Evolutionary conservation across 2,329 filamentous ascomycete genomes (phyloP).

Genomic region (Basipetospora chlamydospora): DNA sequence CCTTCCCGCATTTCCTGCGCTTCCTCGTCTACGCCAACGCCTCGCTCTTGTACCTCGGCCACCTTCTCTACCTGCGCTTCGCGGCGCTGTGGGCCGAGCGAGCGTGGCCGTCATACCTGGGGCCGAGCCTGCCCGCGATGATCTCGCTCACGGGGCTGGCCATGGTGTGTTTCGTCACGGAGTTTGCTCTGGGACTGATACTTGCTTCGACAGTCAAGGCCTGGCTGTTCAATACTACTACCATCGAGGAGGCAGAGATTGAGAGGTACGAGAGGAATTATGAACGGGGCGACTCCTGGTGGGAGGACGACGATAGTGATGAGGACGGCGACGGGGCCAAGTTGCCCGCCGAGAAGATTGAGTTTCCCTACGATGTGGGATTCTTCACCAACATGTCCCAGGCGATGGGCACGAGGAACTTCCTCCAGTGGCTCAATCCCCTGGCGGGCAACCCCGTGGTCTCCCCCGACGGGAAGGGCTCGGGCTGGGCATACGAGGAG

Average conservation of each 20-base stretch:
- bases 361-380: conserved; percentile 73
- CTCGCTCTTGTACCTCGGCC: conserved; percentile 46
- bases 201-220: conserved; percentile 46
- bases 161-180: conserved; percentile 41
- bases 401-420: conserved; percentile 57
- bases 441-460: conserved; percentile 38
- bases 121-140: conserved; percentile 47
- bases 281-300: conserved; percentile 29
- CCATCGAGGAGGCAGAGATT: conserved; percentile 68
- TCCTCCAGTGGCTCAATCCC: conserved; percentile 55
- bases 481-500: conserved; percentile 51
- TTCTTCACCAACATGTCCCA: conserved; percentile 60
- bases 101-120: conserved; percentile 59
- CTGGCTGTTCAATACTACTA: conserved; percentile 57
- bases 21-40: conserved; percentile 58
- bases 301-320: conserved; percentile 21
- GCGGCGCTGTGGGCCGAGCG: conserved; percentile 47
- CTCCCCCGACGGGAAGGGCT: conserved; percentile 21
- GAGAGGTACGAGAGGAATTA: conserved; percentile 47
- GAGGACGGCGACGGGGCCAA: conserved; percentile 20
- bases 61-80: conserved; percentile 45
- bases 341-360: conserved; percentile 46
- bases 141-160: conserved; percentile 45
- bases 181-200: conserved; percentile 50
- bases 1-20: conserved; percentile 69